Base-by-base conservation (phyloP, 345 rosid genomes). In the Rubroshorea leprosula region DNA sequence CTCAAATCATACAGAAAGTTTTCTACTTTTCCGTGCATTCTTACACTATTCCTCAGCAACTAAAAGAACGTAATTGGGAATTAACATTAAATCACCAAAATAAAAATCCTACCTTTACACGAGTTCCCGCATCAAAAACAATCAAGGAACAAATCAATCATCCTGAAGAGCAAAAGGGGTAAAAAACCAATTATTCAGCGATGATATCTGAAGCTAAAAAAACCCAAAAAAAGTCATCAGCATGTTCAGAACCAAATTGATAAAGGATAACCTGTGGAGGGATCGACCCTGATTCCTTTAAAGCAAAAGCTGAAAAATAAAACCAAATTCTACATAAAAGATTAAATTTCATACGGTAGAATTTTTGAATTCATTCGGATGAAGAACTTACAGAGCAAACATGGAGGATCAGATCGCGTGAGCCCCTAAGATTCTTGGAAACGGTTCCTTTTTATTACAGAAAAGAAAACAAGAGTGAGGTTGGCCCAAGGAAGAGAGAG, bases 371-470 rank as follows among this genome's bases (percentile, higher is more conserved):
- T n/a, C n/a, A n/a, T n/a, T n/a, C 12, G 17, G 23, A 63, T 16
- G 24, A 12, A 22, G 54, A 62, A 41, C 8, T 14, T 59, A 58
- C 61, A 58, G 60, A 49, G 60, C 49, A 29, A 49, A 25, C 45
- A 51, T 0, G 56, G 29, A 45, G 14, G 35, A 20, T 21, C 65
- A 67, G 65, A 67, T 54, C 61, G 71, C 65, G 65, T 38, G 66
- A 60, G 65, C 31, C 31, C 53, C 65, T 39, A 65, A 11, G 47
- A 64, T 54, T 71, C 62, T 65, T 51, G 50, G 38, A 67, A 71
- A 64, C 60, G 49, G 53, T 22, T 51, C n/a, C 58, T 44, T 38
- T 47, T 35, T 38, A 22, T 14, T 24, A 39, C 20, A 23, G 55
- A 51, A 51, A 51, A 12, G 35, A 26, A 23, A 23, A 51, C 5